phyloP scores from a whole-genome alignment of 164 flowering plant genomes.

The Malania oleifera region DNA sequence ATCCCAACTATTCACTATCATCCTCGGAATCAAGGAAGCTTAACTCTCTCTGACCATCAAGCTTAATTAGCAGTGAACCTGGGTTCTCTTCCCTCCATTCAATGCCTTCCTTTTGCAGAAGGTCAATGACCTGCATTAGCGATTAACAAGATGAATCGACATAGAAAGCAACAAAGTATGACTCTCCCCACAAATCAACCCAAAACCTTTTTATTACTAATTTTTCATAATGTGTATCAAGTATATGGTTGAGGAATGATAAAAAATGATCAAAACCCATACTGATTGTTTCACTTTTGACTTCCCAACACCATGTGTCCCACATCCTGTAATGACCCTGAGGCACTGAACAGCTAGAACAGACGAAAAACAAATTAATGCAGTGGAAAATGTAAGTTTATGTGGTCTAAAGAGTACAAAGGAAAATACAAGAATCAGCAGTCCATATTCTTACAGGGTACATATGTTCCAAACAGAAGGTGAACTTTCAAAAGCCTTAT shows the following conservation, averaged over 20 bases:
- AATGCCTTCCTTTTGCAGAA: constrained; percentile 58
- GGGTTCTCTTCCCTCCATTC: constrained; percentile 73
- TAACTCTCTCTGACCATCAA: constrained; percentile 50
- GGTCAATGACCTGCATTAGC: constrained; percentile 50
- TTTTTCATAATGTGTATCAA: neutral
- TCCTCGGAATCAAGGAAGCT: constrained; percentile 58
- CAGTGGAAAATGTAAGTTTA: neutral
- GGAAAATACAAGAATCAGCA: neutral
- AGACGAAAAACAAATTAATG: neutral
- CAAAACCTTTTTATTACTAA: neutral
- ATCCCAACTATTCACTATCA: constrained; percentile 36
- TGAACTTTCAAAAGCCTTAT: constrained; percentile 72
- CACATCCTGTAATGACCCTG: constrained; percentile 89
- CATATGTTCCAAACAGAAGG: constrained; percentile 56
- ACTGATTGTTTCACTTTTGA: constrained; percentile 81
- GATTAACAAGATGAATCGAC: neutral
- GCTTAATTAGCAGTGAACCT: constrained; percentile 59
- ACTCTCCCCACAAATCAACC: too few species aligned
- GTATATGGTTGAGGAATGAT: too few species aligned
- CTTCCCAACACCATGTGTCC: constrained; percentile 66
- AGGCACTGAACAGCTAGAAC: constrained; percentile 62
- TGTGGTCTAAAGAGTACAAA: neutral
- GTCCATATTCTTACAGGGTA: constrained; percentile 54
- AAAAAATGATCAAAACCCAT: constrained; percentile 16
- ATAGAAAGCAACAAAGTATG: neutral